These are phyloP conservation scores for Mycena leptocephala DNA, from an alignment of 768 basidiomycete species.

Conservation along the genomic window DNA sequence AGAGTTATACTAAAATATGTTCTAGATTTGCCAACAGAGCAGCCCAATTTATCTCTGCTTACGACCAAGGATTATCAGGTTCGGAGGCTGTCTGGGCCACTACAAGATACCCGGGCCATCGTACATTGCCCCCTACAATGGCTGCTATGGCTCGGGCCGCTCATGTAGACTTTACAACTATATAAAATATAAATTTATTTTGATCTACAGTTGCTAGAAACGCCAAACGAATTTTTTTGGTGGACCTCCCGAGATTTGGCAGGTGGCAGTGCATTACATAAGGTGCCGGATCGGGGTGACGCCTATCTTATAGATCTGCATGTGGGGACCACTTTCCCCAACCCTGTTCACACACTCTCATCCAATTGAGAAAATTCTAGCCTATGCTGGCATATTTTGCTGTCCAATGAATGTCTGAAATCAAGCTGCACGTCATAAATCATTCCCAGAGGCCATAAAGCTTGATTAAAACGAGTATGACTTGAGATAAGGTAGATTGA, in stretches of 20 bases:
- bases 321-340: too few relatives aligned
- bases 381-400: too few relatives aligned
- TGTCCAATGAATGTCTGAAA: too few relatives aligned
- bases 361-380: too few relatives aligned
- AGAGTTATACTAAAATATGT: not conserved
- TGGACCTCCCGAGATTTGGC: not conserved
- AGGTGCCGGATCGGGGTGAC: not conserved
- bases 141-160: conserved; percentile 10
- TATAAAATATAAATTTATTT: not conserved
- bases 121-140: conserved; percentile 42
- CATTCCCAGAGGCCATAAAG: too few relatives aligned
- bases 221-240: not conserved
- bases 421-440: too few relatives aligned
- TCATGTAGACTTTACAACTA: not conserved
- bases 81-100: conserved; percentile 49
- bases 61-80: conserved; percentile 45
- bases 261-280: not conserved
- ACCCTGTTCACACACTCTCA: too few relatives aligned
- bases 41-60: conserved; percentile 42
- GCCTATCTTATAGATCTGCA: conserved; percentile 1
- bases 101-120: conserved; percentile 48
- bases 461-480: too few relatives aligned
- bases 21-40: conserved; percentile 43
- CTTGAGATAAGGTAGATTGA: too few relatives aligned
- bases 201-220: not conserved